These are phyloP conservation scores for Ascochyta fabae DNA, from an alignment of 2,329 filamentous ascomycete genomes.

Conservation along the genomic window DNA sequence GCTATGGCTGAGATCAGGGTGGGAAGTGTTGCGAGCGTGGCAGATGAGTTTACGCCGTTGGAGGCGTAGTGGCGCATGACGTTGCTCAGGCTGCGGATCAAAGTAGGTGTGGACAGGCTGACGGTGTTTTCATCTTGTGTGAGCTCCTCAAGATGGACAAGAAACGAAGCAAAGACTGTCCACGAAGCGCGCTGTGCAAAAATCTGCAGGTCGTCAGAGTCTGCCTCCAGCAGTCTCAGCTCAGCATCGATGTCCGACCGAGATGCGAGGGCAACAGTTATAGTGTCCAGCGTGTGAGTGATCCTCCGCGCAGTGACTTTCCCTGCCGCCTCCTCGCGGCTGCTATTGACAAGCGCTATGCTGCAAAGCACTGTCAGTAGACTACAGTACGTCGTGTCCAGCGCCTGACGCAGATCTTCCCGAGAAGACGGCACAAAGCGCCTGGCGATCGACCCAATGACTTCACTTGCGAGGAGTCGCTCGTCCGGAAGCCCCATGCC, in stretches of 20 bases:
- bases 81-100: conserved; percentile 29
- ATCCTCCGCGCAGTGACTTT: conserved; percentile 24
- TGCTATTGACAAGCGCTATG: conserved; percentile 37
- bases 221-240: conserved; percentile 29
- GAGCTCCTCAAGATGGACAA: conserved; percentile 32
- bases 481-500: conserved; percentile 40
- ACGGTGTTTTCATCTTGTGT: conserved; percentile 10
- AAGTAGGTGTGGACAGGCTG: conserved; percentile 13
- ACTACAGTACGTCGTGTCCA: conserved; percentile 46
- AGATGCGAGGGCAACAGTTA: conserved; percentile 33
- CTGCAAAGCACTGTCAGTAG: conserved; percentile 44
- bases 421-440: conserved; percentile 34
- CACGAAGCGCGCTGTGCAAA: conserved; percentile 42
- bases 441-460: conserved; percentile 24
- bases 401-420: conserved; percentile 39
- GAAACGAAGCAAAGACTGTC: conserved; percentile 33
- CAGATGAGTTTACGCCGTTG: conserved; percentile 27
- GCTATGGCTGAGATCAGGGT: conserved; percentile 41
- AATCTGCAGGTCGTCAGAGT: conserved; percentile 34
- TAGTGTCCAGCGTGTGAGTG: conserved; percentile 32
- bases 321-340: conserved; percentile 25
- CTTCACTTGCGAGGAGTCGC: conserved; percentile 27
- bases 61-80: conserved; percentile 33
- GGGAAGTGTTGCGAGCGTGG: conserved; percentile 34
- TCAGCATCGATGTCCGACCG: conserved; percentile 33